Evolutionary conservation across 2,329 filamentous ascomycete genomes (phyloP).

Genomic region (Aspergillus fumigatus): DNA sequence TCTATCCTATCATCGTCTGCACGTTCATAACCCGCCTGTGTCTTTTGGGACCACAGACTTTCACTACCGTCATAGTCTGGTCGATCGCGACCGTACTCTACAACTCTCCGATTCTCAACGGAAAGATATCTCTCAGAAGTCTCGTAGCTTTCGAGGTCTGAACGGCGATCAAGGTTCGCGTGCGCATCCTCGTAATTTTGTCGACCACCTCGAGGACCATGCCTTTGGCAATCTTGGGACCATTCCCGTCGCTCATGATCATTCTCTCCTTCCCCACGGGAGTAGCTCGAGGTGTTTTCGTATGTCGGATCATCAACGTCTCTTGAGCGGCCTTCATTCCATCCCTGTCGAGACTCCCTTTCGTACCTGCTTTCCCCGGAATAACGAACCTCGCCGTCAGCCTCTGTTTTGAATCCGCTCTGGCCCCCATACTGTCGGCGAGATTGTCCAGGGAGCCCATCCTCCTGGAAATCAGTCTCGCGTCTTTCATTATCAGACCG

Average conservation of each 20-base stretch:
- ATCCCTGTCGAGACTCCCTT: background rate
- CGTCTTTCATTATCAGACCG: background rate
- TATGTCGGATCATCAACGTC: background rate
- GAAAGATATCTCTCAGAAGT: background rate
- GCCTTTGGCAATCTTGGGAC: background rate
- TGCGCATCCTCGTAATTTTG: background rate
- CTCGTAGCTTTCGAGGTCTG: background rate
- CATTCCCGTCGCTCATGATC: background rate
- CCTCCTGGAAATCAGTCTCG: slow-evolving; percentile 7
- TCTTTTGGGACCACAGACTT: background rate
- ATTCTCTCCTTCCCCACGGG: background rate
- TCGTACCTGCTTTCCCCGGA: background rate
- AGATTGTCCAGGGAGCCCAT: background rate
- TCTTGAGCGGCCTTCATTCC: background rate
- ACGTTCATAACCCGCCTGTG: background rate
- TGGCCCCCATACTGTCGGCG: background rate
- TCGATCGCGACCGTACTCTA: background rate
- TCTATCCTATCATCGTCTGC: slow-evolving; percentile 5
- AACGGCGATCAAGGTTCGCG: background rate
- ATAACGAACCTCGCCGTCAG: background rate
- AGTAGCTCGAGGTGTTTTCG: background rate
- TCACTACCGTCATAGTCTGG: background rate
- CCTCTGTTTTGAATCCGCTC: background rate
- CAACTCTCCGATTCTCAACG: background rate
- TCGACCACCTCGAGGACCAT: background rate